Conservation (phyloP, 1,284 basidiomycete species). For the Mycosarcoma maydis region DNA sequence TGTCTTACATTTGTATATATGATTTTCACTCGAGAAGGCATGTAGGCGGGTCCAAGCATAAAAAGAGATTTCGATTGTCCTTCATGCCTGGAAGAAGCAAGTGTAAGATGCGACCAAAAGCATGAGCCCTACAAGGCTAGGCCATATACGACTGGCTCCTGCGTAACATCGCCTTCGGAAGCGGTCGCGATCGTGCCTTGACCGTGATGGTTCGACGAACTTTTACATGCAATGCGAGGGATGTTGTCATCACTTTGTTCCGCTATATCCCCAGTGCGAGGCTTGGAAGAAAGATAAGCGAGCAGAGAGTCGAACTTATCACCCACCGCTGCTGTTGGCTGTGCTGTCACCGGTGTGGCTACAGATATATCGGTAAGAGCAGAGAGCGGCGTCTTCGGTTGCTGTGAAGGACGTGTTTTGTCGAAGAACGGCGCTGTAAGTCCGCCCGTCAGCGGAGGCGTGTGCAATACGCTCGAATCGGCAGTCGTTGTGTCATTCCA, state of each 20-base stretch:
- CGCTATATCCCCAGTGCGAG: neutral
- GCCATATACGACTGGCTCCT: conserved; percentile 6
- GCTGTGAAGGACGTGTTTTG: neutral
- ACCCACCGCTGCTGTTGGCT: neutral
- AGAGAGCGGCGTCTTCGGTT: conserved; percentile 15
- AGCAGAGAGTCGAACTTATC: conserved; percentile 22
- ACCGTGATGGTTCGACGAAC: no score
- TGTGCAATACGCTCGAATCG: conserved; percentile 6
- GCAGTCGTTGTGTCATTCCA: neutral
- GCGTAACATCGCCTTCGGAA: no score
- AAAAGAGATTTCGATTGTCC: no score
- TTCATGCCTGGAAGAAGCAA: no score
- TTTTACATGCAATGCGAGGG: no score
- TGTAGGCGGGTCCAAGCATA: no score
- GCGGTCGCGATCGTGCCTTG: no score
- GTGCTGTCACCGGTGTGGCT: conserved; percentile 6
- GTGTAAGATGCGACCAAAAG: no score
- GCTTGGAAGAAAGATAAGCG: conserved; percentile 13
- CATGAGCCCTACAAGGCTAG: conserved; percentile 9
- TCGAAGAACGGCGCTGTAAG: neutral
- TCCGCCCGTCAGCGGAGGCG: conserved; percentile 14
- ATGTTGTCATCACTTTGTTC: neutral
- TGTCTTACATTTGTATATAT: neutral
- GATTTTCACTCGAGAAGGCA: no score
- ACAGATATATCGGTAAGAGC: conserved; percentile 4